Evolutionary conservation across 345 rosid species (phyloP), one percentile per base, ranked within the genome.

Genomic region (Noccaea caerulescens): DNA sequence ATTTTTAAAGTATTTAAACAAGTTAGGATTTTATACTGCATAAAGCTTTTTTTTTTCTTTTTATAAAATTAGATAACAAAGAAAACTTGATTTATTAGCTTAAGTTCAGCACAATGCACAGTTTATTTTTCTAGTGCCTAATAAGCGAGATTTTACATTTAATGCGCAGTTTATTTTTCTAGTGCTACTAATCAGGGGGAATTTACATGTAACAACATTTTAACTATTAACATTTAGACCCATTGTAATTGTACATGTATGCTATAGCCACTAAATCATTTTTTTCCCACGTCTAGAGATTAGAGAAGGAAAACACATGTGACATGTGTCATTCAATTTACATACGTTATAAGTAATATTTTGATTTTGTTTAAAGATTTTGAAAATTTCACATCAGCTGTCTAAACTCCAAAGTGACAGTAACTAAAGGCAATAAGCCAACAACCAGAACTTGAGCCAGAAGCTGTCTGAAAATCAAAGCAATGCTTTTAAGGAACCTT

Each of bases 401-500:
- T 61, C 18, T 43, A 53, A 67, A 68, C 51, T 61, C 43, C 68
- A 52, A 27, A 43, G 63, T 59, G 42, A 67, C 30, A 18, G 66
- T 50, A 74, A 42, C 13, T 74, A 74, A 76, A 76, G 79, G 58
- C 69, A 76, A 53, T 68, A 45, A 68, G 79, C 65, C 74, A 75
- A 76, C 79, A 68, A 76, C 52, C 75, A 13, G 62, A 63, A 56
- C 79, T 76, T 69, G 14, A 76, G 13, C 23, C 70, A 69, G 75
- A 76, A 76, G 79, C 74, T 76, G 79, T 69, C 69, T 76, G 79
- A 62, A 69, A 76, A 46, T 38, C 79, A 76, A 69, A 76, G 75
- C 75, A 69, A 69, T 55, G 69, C 70, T 76, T 69, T 76, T 69
- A 62, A 62, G 60, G 70, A 76, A 68, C 38, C 65, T 55, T 55